A percentile compares a stretch with the other conserved stretches of the same genome.
Evolutionary conservation across 768 basidiomycete species (phyloP).

Genomic region (Glaciozyma martinii): DNA sequence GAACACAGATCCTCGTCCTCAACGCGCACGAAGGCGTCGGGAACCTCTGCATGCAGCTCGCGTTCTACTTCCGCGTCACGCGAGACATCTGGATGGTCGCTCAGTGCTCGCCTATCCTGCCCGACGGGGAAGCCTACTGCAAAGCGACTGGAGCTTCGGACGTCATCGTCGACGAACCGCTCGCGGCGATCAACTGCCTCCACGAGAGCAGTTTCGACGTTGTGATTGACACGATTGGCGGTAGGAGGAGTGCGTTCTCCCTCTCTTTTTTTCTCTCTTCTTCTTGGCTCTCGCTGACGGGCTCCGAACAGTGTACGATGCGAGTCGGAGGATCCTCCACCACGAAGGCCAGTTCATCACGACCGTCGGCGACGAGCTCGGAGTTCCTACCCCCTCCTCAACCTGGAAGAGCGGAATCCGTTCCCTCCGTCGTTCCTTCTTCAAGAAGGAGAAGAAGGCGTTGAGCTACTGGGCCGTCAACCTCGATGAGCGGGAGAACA

Average conservation of each 20-base stretch:
- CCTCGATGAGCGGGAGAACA: constrained; percentile 25
- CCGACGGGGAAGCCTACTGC: constrained; percentile 22
- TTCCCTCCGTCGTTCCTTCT: constrained; percentile 34
- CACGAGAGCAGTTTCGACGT: constrained; percentile 36
- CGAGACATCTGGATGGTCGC: constrained; percentile 29
- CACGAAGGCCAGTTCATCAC: constrained; percentile 31
- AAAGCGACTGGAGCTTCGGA: constrained; percentile 28
- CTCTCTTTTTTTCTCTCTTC: background rate
- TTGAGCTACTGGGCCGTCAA: constrained; percentile 28
- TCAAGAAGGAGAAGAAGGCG: constrained; percentile 34
- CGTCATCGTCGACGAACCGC: constrained; percentile 32
- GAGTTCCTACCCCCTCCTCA: background rate
- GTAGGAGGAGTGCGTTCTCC: constrained; percentile 15
- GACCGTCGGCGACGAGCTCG: constrained; percentile 19
- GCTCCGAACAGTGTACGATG: constrained; percentile 32
- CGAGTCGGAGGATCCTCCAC: constrained; percentile 32
- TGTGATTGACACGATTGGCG: constrained; percentile 35
- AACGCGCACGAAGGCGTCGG: constrained; percentile 34
- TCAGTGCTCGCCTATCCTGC: constrained; percentile 24
- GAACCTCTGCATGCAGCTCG: constrained; percentile 31
- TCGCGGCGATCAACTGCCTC: constrained; percentile 28
- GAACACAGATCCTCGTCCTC: constrained; percentile 29
- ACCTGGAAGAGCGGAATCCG: constrained; percentile 25
- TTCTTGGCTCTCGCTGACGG: background rate
- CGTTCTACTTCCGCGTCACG: constrained; percentile 10